Evolutionary conservation across 202 grass and related monocot species (phyloP).

Genomic region (Cymbopogon flexuosus): DNA sequence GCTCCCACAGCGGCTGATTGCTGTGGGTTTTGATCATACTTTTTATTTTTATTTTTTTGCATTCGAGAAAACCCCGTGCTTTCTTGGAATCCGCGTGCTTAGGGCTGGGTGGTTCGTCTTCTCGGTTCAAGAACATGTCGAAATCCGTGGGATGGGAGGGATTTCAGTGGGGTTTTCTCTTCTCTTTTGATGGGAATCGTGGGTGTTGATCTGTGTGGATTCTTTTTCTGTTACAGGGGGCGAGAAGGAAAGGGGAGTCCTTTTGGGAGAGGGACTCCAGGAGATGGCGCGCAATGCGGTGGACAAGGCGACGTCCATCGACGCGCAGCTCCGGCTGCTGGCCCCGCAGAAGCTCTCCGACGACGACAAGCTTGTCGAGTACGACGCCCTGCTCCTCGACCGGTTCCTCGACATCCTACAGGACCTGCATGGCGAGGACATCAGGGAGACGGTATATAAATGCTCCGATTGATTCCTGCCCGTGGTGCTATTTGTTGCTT

Average conservation of each 20-base stretch:
- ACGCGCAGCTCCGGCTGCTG: slow-evolving; percentile 78
- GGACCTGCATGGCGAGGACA: slow-evolving; percentile 68
- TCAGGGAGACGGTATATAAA: slow-evolving; percentile 61
- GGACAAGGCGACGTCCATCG: slow-evolving; percentile 75
- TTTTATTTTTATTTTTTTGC: neutral
- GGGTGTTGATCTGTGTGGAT: slow-evolving; percentile 33
- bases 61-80: neutral
- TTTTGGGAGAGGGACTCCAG: neutral
- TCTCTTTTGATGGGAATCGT: neutral
- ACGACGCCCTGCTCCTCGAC: slow-evolving; percentile 83
- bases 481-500: neutral
- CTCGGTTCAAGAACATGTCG: neutral
- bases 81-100: slow-evolving; percentile 19
- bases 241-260: neutral
- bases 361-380: slow-evolving; percentile 88
- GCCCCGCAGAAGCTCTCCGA: slow-evolving; percentile 91
- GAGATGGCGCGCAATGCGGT: slow-evolving; percentile 46
- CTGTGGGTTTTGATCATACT: slow-evolving; percentile 11
- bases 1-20: neutral
- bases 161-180: neutral
- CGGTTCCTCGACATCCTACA: slow-evolving; percentile 90
- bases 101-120: neutral
- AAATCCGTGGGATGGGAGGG: neutral
- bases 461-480: neutral
- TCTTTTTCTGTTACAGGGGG: slow-evolving; percentile 37